phyloP scores from a whole-genome alignment of 805 yeast species.

The Starmerella vaccinii region DNA sequence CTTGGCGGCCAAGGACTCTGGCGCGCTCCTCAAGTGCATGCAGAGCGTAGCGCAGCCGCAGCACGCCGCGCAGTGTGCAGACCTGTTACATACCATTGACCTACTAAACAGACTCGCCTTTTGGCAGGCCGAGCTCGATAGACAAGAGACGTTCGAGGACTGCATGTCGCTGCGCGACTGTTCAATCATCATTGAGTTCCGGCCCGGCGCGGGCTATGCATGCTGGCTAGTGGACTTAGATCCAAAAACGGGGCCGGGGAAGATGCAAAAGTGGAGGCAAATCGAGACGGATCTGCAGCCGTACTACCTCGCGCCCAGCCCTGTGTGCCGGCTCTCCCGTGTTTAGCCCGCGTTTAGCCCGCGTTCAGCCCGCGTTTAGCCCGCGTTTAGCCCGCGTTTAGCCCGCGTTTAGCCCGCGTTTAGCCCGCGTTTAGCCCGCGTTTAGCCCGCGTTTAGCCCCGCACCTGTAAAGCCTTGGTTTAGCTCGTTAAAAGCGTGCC shows the following conservation, averaged over 20 bases:
- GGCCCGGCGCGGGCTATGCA: constrained; percentile 29
- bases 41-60: background rate
- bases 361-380: too few species aligned
- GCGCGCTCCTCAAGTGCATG: constrained; percentile 5
- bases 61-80: constrained; percentile 13
- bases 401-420: too few species aligned
- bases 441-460: too few species aligned
- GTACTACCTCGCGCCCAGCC: constrained; percentile 3
- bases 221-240: constrained; percentile 45
- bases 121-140: constrained; percentile 23
- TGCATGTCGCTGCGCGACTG: constrained; percentile 49
- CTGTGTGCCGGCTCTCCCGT: constrained; percentile 18
- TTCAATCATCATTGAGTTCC: constrained; percentile 39
- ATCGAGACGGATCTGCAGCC: constrained; percentile 31
- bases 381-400: too few species aligned
- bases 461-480: too few species aligned
- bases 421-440: too few species aligned
- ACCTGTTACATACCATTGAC: constrained; percentile 16
- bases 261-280: constrained; percentile 41
- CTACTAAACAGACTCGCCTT: constrained; percentile 26
- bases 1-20: constrained; percentile 31
- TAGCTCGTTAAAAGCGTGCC: constrained; percentile 1
- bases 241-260: constrained; percentile 35
- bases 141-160: background rate
- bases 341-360: too few species aligned